Percentiles rank a stretch among this genome's conserved stretches.
Conservation (phyloP, 2,329 filamentous ascomycete genomes). For the Aspergillus tamarii region DNA sequence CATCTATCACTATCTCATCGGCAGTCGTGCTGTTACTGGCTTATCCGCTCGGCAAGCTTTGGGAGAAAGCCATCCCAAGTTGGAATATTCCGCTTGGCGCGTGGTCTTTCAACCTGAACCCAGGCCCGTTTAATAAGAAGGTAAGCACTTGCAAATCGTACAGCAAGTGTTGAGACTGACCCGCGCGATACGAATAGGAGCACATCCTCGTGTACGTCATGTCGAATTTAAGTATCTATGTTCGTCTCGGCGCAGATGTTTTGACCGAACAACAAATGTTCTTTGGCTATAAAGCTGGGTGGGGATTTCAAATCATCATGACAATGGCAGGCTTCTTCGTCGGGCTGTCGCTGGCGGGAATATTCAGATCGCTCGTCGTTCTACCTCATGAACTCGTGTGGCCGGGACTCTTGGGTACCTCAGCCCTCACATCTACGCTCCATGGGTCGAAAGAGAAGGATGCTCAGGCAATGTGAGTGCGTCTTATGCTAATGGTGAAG, state of each 20-base stretch:
- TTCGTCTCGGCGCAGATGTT: constrained; percentile 31
- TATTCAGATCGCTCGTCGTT: constrained; percentile 63
- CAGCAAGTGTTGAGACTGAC: background rate
- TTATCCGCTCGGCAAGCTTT: constrained; percentile 26
- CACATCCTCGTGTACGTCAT: constrained; percentile 33
- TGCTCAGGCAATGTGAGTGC: constrained; percentile 42
- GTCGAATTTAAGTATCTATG: constrained; percentile 34
- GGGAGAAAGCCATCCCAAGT: constrained; percentile 28
- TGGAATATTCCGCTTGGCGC: constrained; percentile 23
- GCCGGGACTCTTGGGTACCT: constrained; percentile 56
- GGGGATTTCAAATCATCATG: constrained; percentile 44
- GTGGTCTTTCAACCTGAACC: constrained; percentile 29
- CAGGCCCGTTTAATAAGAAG: constrained; percentile 36
- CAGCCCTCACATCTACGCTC: constrained; percentile 70
- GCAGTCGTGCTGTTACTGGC: constrained; percentile 26
- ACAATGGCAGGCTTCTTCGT: constrained; percentile 69
- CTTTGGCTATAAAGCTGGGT: constrained; percentile 29
- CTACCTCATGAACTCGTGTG: constrained; percentile 63
- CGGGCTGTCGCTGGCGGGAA: constrained; percentile 61
- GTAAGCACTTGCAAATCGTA: constrained; percentile 7
- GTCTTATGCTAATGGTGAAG: constrained; percentile 14
- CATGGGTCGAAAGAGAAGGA: constrained; percentile 59
- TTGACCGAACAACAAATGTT: constrained; percentile 34
- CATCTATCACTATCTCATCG: constrained; percentile 30
- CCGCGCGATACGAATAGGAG: constrained; percentile 16